These are phyloP conservation scores for Podospora pseudoanserina DNA, from an alignment of 495 filamentous ascomycete species.

Conservation along the genomic window DNA sequence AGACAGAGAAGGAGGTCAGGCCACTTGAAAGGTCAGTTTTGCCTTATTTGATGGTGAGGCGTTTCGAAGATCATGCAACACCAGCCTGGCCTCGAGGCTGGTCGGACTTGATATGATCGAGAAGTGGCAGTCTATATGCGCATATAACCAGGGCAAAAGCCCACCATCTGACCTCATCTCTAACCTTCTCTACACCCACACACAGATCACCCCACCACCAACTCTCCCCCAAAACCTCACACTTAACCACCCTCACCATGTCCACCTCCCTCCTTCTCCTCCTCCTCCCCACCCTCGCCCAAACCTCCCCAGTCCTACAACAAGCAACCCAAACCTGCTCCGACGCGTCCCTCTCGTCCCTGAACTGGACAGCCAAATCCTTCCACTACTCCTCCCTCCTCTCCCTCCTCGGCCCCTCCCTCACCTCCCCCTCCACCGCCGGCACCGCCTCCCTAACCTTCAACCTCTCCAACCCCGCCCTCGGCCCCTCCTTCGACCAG, in stretches of 20 bases:
- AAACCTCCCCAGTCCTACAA: neutral
- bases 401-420: slow-evolving; percentile 3
- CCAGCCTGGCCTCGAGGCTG: neutral
- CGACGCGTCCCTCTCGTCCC: slow-evolving; percentile 1
- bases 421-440: slow-evolving; percentile 3
- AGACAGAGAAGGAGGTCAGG: neutral
- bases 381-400: slow-evolving; percentile 17
- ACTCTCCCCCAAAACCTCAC: neutral
- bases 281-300: neutral
- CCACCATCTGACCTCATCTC: neutral
- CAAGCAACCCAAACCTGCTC: slow-evolving; percentile 3
- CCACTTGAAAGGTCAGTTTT: neutral
- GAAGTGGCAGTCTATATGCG: neutral
- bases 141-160: neutral
- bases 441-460: slow-evolving; percentile 15
- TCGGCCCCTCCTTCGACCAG: slow-evolving; percentile 14
- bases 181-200: neutral
- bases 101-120: neutral
- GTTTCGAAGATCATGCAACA: neutral
- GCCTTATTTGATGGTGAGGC: neutral
- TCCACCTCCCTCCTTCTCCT: neutral
- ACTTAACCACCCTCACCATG: neutral
- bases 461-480: slow-evolving; percentile 21
- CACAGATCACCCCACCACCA: neutral
- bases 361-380: slow-evolving; percentile 14